Base-by-base conservation (phyloP, 2,329 filamentous ascomycete species). In the Aspergillus sp. region DNA sequence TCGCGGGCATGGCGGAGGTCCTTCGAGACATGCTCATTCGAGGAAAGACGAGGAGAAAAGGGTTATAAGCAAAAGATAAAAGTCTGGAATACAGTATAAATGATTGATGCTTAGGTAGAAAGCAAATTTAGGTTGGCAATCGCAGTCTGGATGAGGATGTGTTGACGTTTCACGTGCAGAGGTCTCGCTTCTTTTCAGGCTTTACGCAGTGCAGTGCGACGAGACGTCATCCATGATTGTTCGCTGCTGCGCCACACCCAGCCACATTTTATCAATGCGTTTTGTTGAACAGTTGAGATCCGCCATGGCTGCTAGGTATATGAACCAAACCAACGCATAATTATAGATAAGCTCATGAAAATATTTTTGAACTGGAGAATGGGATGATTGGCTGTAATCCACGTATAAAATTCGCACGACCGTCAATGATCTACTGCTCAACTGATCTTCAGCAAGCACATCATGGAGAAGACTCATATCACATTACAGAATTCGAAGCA, bases 1-100 rank as follows among this genome's bases (percentile, higher is more conserved):
- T 74, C 60, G 68, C 66, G 56, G 71, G 65, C 69, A 72, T 73
- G 57, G 68, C 64, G 55, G 73, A 70, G 56, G 68, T 70, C 67
- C 74, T 70, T 61, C 73, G 73, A 67, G 74, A 76, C 74, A 76
- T 76, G 64, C 64, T 72, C 64, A 65, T 64, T 53, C 50, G 52
- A 39, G 39, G 43, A 40, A 50, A 61, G 19, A 19, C 27, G 27
- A 48, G 23, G 58, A 44, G 39, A 15, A 33, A 44, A 52, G 35
- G 25, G 31, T 51, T 15, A 33, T 17, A 21, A 25, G 35, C 8
- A 31, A n/a, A 27, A 23, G 39, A 37, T 56, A 35, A 19, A 17
- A 48, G 51, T n/a, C 46, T 33, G n/a, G 25, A 35, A 41, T 51
- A 41, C 33, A 21, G 44, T 21, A 53, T 17, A 48, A 35, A 45